phyloP scores from a whole-genome alignment of 768 basidiomycete genomes.

The Mycena belliarum region DNA sequence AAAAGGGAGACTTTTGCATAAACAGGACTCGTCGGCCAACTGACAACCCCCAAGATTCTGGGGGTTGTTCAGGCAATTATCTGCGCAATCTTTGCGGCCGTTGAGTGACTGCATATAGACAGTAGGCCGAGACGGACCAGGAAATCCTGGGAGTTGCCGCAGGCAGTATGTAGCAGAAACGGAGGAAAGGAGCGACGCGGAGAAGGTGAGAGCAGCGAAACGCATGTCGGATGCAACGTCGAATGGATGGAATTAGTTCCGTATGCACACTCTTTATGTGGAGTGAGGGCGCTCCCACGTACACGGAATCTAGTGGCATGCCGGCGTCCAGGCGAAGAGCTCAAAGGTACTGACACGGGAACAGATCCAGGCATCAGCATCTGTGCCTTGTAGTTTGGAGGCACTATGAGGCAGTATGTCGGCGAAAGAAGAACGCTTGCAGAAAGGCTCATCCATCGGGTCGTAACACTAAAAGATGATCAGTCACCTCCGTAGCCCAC shows the following conservation, averaged over 20 bases:
- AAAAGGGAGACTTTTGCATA: slow-evolving; percentile 14
- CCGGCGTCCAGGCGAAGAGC: neutral
- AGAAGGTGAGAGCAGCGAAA: neutral
- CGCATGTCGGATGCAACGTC: slow-evolving; percentile 3
- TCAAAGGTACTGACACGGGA: neutral
- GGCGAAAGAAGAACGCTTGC: too few relatives aligned
- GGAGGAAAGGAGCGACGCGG: slow-evolving; percentile 4
- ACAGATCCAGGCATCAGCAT: too few relatives aligned
- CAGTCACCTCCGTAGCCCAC: too few relatives aligned
- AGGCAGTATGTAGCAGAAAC: neutral
- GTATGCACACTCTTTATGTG: neutral
- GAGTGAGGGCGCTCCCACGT: neutral
- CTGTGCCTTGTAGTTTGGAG: too few relatives aligned
- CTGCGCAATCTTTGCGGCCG: slow-evolving; percentile 8
- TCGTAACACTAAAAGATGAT: too few relatives aligned
- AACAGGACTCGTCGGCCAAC: neutral
- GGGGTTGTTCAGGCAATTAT: slow-evolving; percentile 12
- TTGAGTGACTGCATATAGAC: neutral
- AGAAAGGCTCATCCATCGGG: too few relatives aligned
- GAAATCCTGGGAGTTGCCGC: slow-evolving; percentile 15
- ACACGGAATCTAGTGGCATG: too few relatives aligned
- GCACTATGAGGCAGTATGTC: too few relatives aligned
- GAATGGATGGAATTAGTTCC: neutral
- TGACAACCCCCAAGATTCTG: slow-evolving; percentile 11
- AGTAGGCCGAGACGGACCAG: neutral